Conservation (phyloP, 2,329 filamentous ascomycete genomes). For the Fusarium fracticaudum region DNA sequence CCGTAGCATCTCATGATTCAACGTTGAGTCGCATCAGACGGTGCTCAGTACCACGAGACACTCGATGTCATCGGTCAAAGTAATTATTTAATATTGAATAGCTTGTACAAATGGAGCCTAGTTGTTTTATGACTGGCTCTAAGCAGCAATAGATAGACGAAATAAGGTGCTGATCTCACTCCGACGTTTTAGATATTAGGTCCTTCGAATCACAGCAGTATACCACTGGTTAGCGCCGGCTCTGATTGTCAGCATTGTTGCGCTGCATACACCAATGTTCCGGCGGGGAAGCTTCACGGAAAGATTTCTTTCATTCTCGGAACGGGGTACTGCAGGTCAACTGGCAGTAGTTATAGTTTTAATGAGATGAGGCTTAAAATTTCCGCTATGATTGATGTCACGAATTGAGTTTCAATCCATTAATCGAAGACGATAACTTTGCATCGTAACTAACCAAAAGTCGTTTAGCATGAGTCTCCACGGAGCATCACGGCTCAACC, state of each 20-base stretch:
- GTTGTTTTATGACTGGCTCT: fast-evolving
- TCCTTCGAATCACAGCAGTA: neutral
- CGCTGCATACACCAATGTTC: neutral
- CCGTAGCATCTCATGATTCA: neutral
- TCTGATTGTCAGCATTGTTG: neutral
- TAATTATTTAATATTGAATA: neutral
- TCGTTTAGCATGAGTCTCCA: neutral
- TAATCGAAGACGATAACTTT: neutral
- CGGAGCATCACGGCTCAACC: conserved; percentile 4
- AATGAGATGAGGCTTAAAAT: neutral
- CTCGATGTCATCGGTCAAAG: fast-evolving
- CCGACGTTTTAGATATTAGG: too few species aligned
- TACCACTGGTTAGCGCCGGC: too few species aligned
- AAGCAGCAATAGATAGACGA: neutral
- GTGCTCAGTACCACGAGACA: neutral
- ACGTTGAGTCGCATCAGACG: fast-evolving
- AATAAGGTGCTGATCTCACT: neutral
- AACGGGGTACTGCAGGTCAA: too few species aligned
- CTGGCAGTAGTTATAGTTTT: fast-evolving
- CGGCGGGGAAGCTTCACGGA: neutral
- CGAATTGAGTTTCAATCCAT: neutral
- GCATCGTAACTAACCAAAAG: neutral
- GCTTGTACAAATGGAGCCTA: neutral
- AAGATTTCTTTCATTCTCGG: too few species aligned
- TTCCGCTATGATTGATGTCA: fast-evolving